Conservation (phyloP, 2,329 filamentous ascomycete species). For the Byssochlamys sp. region DNA sequence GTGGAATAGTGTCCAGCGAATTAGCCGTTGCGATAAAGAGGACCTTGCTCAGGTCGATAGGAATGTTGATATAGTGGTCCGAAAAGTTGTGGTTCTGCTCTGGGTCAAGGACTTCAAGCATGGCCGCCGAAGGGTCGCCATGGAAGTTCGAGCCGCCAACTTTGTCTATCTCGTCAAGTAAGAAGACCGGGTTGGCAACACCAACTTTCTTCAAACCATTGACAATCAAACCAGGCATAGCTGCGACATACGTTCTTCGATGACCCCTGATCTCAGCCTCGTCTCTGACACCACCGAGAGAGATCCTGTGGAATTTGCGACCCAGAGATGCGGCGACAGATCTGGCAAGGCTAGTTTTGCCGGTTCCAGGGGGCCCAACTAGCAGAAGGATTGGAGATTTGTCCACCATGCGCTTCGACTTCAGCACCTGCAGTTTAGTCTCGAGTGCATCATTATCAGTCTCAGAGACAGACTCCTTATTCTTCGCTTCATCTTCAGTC, state of each 20-base stretch:
- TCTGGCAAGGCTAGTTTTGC: constrained; percentile 89
- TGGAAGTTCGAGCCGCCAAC: constrained; percentile 83
- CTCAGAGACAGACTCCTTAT: constrained; percentile 43
- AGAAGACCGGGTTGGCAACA: constrained; percentile 86
- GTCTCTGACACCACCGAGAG: constrained; percentile 85
- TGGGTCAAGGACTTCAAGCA: constrained; percentile 94
- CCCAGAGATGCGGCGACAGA: constrained; percentile 86
- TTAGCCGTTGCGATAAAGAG: constrained; percentile 97
- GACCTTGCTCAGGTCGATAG: constrained; percentile 90
- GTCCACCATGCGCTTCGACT: constrained; percentile 76
- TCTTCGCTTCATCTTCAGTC: constrained; percentile 44
- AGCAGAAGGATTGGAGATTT: constrained; percentile 92
- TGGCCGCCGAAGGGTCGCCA: constrained; percentile 88
- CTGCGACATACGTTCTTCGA: constrained; percentile 88
- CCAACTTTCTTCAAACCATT: constrained; percentile 91
- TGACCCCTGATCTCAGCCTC: constrained; percentile 96
- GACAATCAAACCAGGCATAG: constrained; percentile 95
- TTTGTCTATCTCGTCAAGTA: constrained; percentile 97
- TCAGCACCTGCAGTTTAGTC: constrained; percentile 64
- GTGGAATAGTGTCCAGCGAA: constrained; percentile 82
- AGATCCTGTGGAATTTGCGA: constrained; percentile 93
- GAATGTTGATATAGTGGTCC: constrained; percentile 92
- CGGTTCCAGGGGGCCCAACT: constrained; percentile 84
- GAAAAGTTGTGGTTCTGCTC: constrained; percentile 93
- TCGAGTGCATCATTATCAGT: constrained; percentile 38